Evolutionary conservation across 2,329 filamentous ascomycete genomes (phyloP), one percentile per base, ranked within the genome.

Genomic region (Sarocladium brachiariae): DNA sequence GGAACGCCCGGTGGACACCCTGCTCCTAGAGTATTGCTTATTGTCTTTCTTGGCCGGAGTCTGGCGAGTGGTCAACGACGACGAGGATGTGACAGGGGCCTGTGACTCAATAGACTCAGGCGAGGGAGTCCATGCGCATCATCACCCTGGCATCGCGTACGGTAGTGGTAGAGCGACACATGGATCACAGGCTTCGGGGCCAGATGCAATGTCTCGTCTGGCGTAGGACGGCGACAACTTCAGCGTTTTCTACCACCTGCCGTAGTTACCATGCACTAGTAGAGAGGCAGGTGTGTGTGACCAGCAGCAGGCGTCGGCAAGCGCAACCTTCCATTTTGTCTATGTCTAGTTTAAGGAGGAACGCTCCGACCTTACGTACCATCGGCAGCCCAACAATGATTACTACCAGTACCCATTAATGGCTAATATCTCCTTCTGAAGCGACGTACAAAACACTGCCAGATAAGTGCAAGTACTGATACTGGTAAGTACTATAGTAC

Each of bases 61-160:
- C 43, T 30, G 43, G 21, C 43, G 43, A 47, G 43, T 47, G n/a
- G 43, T 4, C 43, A 23, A 13, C 25, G 7, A 30, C 19, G 16
- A 33, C 43, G 19, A 18, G 43, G 43, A 33, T 47, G 27, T 18
- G 43, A 14, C 19, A 25, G 39, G 39, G 39, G 39, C 7, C 7
- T n/a, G 21, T 43, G 21, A 43, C 39, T 47, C 25, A 9, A 33
- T 19, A 33, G 24, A 47, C 21, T 47, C 43, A 33, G 43, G 43
- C 25, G 39, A 30, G 19, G 7, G 24, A 30, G 24, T 45, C 24
- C 9, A 45, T 45, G 43, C 43, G 25, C 24, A 47, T 47, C 43
- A 47, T 31, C 4, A 33, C 25, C 13, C n/a, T 18, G 21, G 25
- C 8, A n/a, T 31, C 7, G 43, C 27, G 27, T 30, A 7, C 13